Evolutionary conservation across 352 stramenopile genomes (phyloP), one percentile per base, ranked within the genome.

Genomic region (Pythium phragmiticola): DNA sequence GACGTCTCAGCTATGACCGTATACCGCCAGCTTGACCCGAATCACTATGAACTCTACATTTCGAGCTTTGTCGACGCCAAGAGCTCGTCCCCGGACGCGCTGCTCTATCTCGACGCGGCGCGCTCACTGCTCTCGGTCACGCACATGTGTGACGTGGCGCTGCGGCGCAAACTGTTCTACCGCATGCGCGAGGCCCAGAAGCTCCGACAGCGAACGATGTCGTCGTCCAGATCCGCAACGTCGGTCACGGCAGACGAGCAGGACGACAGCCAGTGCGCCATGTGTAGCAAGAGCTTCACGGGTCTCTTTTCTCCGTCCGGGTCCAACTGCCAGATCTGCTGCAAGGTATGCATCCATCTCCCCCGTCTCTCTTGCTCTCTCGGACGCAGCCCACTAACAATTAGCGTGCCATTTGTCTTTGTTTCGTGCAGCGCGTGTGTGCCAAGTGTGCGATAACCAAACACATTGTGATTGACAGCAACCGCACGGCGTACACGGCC

Each of bases 131-230:
- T 66, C 9, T 36, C 23, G 4, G 46, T 61, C 17, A 62, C 33
- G 51, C 16, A 66, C 49, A 33, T 57, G 68, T 19, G 71, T 73
- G 42, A 69, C 71, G 42, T 74, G 57, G 75, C 76, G 8, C 48
- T 82, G 21, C 70, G 72, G 28, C 81, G 79, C 66, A 88, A 86
- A 30, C 51, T 88, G 23, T 64, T 77, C 21, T 79, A 69, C 57
- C 76, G 77, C 46, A 46, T 82, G 59, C 60, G 71, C 37, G 69
- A 73, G 11, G 59, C 47, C 12, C 48, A 60, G 47, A 47, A 34
- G 8, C 23, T 41, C 14, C 54, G 62, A 14, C 41, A 52, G 16
- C 48, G 48, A 6, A 34, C 14, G 28, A 14, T 26, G 47, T 54
- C 47, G 37, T 16, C 9, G 14, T 17, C 37, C 11, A 42, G 37